Base-by-base conservation (phyloP, 805 yeast genomes). In the Suhomyces emberorum region DNA sequence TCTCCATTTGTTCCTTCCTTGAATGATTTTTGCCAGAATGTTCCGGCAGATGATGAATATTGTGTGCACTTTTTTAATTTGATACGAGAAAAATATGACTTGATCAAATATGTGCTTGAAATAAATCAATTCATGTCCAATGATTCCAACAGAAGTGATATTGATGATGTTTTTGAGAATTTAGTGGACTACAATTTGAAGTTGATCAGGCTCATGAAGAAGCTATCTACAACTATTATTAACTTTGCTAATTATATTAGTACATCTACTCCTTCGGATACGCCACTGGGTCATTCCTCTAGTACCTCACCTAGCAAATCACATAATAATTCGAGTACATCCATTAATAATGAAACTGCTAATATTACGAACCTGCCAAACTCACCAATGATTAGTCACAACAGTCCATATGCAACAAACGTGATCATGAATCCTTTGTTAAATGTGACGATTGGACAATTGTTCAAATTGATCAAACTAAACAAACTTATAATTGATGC, bases 111-210 rank as follows among this genome's bases (percentile, higher is more conserved):
- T 37, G 43, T 70, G n/a, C 37, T 43, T 14, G 75, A 70, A 37
- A 51, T 70, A 11, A 24, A 30, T 14, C 24, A 29, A 28, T 28
- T 32, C 28, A 12, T 35, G 9, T 20, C 28, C 15, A 27, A 34
- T 14, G 24, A 37, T 7, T 14, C 25, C 6, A 37, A 36, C 22
- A 32, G 16, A 17, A 32, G 27, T 20, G 49, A 37, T 17, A 51
- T 43, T 23, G 59, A 52, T 19, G 57, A 62, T 31, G 31, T 36
- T 2, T 37, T 39, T 14, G 68, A 63, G 24, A 60, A 51, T 19
- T 30, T 57, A 8, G 37, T 42, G 36, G 76, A 72, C 42, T 54
- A 57, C 37, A 70, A 68, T 32, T 44, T 68, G 28, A 69, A 69
- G 40, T 47, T 70, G 12, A 52, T 61, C 14, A 48, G 75, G 32